Percentiles rank a stretch among this genome's conserved stretches.
phyloP scores from a whole-genome alignment of 2,329 filamentous ascomycete genomes.

The Neocatenulostroma microsporum region DNA sequence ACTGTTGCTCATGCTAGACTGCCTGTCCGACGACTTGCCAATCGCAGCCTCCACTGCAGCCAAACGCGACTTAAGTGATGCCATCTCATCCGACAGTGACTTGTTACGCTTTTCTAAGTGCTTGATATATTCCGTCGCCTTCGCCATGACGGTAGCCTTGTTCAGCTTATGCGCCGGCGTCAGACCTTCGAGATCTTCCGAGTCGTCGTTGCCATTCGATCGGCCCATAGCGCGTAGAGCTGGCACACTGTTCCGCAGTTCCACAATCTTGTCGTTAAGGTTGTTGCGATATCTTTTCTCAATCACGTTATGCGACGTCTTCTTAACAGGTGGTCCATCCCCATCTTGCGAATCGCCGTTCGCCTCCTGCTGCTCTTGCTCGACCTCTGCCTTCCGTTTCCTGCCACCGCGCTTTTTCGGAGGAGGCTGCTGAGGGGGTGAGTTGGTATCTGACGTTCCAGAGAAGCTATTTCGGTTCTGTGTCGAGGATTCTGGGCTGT shows the following conservation, averaged over 20 bases:
- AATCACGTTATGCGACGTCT: slow-evolving; percentile 97
- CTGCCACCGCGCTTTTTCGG: slow-evolving; percentile 29
- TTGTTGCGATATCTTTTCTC: slow-evolving; percentile 96
- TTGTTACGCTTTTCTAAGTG: slow-evolving; percentile 89
- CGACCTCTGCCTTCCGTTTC: slow-evolving; percentile 29
- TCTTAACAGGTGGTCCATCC: slow-evolving; percentile 56
- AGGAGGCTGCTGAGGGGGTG: slow-evolving; percentile 20
- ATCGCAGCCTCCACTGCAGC: slow-evolving; percentile 61
- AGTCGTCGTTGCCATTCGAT: slow-evolving; percentile 58
- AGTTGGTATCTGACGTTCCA: slow-evolving; percentile 15
- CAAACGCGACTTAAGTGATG: slow-evolving; percentile 67
- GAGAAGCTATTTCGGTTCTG: slow-evolving; percentile 24
- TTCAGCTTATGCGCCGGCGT: slow-evolving; percentile 85
- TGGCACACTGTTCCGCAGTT: slow-evolving; percentile 83
- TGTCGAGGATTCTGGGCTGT: slow-evolving; percentile 26
- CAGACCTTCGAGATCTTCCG: slow-evolving; percentile 63
- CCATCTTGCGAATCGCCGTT: slow-evolving; percentile 33
- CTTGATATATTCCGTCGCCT: slow-evolving; percentile 92
- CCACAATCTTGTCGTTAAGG: slow-evolving; percentile 93
- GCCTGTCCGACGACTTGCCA: slow-evolving; percentile 19
- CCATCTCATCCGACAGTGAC: slow-evolving; percentile 73
- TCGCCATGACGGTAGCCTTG: slow-evolving; percentile 93
- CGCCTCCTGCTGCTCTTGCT: slow-evolving; percentile 35
- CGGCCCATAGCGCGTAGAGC: slow-evolving; percentile 76
- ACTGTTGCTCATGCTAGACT: slow-evolving; percentile 18